These are phyloP conservation scores for Solanum arcanum DNA, from an alignment of 257 asterid genomes.

Conservation along the genomic window DNA sequence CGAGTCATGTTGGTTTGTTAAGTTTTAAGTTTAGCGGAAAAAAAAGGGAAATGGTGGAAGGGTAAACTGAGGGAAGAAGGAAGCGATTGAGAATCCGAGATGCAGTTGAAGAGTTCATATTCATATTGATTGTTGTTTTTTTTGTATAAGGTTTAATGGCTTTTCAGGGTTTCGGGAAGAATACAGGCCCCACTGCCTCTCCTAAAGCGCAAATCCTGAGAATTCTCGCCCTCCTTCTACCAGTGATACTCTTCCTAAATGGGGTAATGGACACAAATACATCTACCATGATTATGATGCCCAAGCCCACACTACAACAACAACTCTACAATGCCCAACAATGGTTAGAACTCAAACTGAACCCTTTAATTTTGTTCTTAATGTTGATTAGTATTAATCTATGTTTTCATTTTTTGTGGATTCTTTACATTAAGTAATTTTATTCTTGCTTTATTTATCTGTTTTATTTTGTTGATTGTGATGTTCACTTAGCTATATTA, in stretches of 20 bases:
- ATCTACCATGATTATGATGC: conserved; percentile 20
- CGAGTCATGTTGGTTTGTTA: too few species aligned
- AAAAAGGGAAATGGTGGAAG: background rate
- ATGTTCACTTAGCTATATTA: too few species aligned
- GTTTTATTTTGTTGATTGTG: too few species aligned
- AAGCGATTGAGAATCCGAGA: background rate
- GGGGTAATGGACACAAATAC: conserved; percentile 22
- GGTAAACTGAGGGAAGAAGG: background rate
- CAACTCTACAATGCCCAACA: too few species aligned
- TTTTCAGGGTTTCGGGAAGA: conserved; percentile 49
- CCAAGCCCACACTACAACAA: conserved; percentile 4
- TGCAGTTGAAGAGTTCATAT: background rate
- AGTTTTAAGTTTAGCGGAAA: too few species aligned
- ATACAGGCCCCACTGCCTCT: conserved; percentile 40
- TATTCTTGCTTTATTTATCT: too few species aligned
- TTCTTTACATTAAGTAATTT: too few species aligned
- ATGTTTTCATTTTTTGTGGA: too few species aligned
- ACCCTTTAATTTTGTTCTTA: too few species aligned
- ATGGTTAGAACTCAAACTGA: too few species aligned
- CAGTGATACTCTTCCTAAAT: conserved; percentile 23
- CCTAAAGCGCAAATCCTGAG: conserved; percentile 19
- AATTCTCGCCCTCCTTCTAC: conserved; percentile 24
- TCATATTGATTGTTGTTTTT: background rate
- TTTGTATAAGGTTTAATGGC: conserved; percentile 14
- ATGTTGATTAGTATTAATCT: too few species aligned